Evolutionary conservation across 2,329 filamentous ascomycete genomes (phyloP), one percentile per base, ranked within the genome.

Genomic region (Purpureocillium lavendulum): DNA sequence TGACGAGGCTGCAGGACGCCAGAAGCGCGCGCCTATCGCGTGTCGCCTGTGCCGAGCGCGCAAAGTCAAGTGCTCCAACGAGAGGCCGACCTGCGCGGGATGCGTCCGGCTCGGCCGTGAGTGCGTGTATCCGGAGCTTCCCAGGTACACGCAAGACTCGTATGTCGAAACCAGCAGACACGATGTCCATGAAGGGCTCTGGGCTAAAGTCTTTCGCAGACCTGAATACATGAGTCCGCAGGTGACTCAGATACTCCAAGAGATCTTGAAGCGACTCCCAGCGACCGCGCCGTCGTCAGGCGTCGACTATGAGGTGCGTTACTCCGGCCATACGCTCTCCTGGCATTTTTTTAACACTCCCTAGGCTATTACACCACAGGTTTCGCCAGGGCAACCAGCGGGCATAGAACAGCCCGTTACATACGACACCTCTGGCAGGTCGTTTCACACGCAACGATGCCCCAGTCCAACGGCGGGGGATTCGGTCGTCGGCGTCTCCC

Each of bases 221-320:
- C n/a, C n/a, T n/a, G 21, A 26, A 10, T 10, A 26, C 5, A 6
- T 10, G 10, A 35, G 24, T 26, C 13, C 17, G 2, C 18, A 26
- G 14, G 33, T 26, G 12, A 14, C 18, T 4, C 18, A 26, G 13
- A 11, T 35, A 4, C 18, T 35, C 16, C 77, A 82, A 59, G 69
- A 71, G 17, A 82, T 84, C 50, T 62, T 71, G 17, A 13, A 15
- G 75, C 82, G 54, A 74, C 72, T 1, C 78, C 75, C 1, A 64
- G 82, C 34, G 73, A 73, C 7, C 54, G 61, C 0, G 73, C 82
- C 8, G 61, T 83, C 11, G 18, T 8, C 9, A 9, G 18, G 2
- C 7, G 7, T 24, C 24, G 3, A 15, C 13, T 8, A 35, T 18
- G 16, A 18, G 7, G n/a, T n/a, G n/a, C n/a, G n/a, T n/a, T n/a